Base-by-base conservation (phyloP, 139 green algal genomes). In the Dunaliella primolecta region DNA sequence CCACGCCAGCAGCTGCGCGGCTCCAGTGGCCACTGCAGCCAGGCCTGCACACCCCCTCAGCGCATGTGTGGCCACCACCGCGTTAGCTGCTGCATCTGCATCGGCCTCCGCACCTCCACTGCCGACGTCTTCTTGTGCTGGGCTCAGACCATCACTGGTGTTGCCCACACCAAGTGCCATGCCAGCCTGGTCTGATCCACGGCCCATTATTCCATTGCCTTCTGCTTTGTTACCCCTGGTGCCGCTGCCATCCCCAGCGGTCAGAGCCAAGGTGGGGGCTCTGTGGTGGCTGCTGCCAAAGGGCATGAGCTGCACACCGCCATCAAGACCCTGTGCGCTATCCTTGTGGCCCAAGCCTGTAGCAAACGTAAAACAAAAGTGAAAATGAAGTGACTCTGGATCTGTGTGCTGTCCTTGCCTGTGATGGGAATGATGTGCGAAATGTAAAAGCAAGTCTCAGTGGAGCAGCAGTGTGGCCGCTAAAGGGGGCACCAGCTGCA, bases 1-100 rank as follows among this genome's bases (percentile, higher is more conserved):
- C n/a, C 24, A 29, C 3, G 76, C 33, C 33, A 55, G 29, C 76
- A 81, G 76, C 76, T 38, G 76, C 7, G 76, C 3, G 3, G 29
- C 33, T 20, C 29, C 31, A 7, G 76, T 24, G 3, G 23, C 80
- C 31, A 95, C 93, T 0, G 87, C 89, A 1, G 93, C 92, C 83
- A 98, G 90, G 30, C 88, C 90, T 33, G 94, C 95, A 55, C 98
- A 86, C 0, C 93, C 93, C 55, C 92, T 86, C 82, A 97, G 84
- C 29, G 77, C 76, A 31, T 92, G 86, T 0, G 90, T 94, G 56
- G 91, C 89, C 30, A 97, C 90, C 15, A 89, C 77, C n/a, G 75
- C 75, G 2, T 80, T 33, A 21, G 75, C 75, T 23, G 75, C n/a
- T 2, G n/a, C 75, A 80, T 36, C 30, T n/a, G 29, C 75, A 80